phyloP scores from a whole-genome alignment of 768 basidiomycete species.

The Boletus rex-veris region DNA sequence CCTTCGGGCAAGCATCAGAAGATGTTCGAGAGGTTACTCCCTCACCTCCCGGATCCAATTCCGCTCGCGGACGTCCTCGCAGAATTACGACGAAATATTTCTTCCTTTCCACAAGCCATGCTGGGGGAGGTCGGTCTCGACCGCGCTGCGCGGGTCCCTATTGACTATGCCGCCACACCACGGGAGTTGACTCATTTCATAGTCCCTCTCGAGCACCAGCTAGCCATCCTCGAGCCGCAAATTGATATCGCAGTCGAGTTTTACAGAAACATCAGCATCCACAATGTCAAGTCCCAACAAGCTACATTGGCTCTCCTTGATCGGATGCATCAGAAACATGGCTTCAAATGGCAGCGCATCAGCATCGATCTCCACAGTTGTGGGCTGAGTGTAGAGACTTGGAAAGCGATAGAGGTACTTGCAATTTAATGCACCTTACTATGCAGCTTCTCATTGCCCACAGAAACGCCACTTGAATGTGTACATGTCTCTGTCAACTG shows the following conservation, averaged over 20 bases:
- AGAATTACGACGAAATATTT: conserved; percentile 58
- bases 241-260: conserved; percentile 81
- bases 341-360: conserved; percentile 56
- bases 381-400: conserved; percentile 74
- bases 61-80: conserved; percentile 55
- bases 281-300: conserved; percentile 77
- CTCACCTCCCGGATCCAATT: conserved; percentile 68
- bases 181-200: conserved; percentile 72
- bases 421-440: background rate
- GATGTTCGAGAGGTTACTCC: conserved; percentile 55
- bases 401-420: conserved; percentile 69
- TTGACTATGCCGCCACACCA: conserved; percentile 45
- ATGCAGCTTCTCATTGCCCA: conserved; percentile 9
- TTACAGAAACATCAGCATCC: conserved; percentile 75
- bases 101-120: conserved; percentile 66
- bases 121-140: conserved; percentile 95
- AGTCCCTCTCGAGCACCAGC: conserved; percentile 77
- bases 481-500: conserved; percentile 85
- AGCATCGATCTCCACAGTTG: conserved; percentile 91
- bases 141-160: conserved; percentile 70
- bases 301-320: conserved; percentile 65
- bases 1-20: conserved; percentile 32
- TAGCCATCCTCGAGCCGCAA: conserved; percentile 77
- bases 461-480: conserved; percentile 73
- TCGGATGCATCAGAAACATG: conserved; percentile 55